These are phyloP conservation scores for Daldinia childiae DNA, from an alignment of 495 filamentous ascomycete genomes.

Conservation along the genomic window DNA sequence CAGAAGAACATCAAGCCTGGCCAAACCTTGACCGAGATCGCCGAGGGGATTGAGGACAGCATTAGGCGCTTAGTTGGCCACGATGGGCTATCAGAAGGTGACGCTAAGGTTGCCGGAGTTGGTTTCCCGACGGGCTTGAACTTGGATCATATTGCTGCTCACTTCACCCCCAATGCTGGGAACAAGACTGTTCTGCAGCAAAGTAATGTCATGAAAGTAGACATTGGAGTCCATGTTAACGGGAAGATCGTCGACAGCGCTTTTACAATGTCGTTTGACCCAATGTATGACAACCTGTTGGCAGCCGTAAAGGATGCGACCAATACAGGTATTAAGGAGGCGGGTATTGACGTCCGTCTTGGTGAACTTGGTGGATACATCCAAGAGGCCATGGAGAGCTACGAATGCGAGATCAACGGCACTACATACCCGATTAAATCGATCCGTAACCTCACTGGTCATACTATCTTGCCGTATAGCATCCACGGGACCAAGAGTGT, in stretches of 20 bases:
- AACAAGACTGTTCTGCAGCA: conserved; percentile 83
- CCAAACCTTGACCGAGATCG: conserved; percentile 80
- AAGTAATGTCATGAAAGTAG: conserved; percentile 91
- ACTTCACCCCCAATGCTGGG: conserved; percentile 92
- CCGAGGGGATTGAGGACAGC: conserved; percentile 85
- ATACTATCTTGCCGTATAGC: conserved; percentile 84
- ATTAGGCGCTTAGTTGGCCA: conserved; percentile 83
- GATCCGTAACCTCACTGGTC: conserved; percentile 88
- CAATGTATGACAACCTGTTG: conserved; percentile 83
- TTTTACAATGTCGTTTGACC: conserved; percentile 89
- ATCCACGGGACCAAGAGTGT: conserved; percentile 92
- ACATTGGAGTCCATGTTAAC: conserved; percentile 91
- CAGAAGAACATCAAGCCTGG: conserved; percentile 85
- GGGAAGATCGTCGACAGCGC: conserved; percentile 92
- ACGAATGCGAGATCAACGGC: conserved; percentile 82
- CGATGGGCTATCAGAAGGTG: conserved; percentile 79
- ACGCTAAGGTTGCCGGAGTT: conserved; percentile 81
- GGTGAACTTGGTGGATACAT: conserved; percentile 79
- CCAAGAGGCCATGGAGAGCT: conserved; percentile 90
- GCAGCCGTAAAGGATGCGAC: conserved; percentile 86
- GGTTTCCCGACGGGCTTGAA: conserved; percentile 89
- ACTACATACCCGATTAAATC: conserved; percentile 82
- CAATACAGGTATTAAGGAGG: conserved; percentile 85
- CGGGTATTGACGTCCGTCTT: conserved; percentile 83
- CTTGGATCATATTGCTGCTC: conserved; percentile 87